A percentile compares a stretch with the other conserved stretches of the same genome.
phyloP scores from a whole-genome alignment of 345 rosid genomes.

The Xanthoceras sorbifolium region DNA sequence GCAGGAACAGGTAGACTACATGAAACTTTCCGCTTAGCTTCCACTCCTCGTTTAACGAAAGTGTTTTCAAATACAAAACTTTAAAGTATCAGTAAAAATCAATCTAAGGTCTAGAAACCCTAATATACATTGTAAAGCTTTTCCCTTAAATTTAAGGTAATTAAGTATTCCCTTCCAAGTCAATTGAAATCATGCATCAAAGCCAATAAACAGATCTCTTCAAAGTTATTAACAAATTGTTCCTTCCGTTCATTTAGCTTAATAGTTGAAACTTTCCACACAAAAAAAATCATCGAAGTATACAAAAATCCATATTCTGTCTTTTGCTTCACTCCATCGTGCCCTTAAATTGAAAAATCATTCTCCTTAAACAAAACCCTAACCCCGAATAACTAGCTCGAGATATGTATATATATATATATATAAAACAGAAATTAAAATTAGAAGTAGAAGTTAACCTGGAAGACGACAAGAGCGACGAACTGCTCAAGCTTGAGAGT shows the following conservation, averaged over 20 bases:
- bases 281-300: background rate
- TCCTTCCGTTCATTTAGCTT: background rate
- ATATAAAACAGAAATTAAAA: background rate
- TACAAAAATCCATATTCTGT: too few relatives aligned
- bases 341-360: constrained; percentile 28
- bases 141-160: background rate
- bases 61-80: too few relatives aligned
- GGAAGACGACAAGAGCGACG: constrained; percentile 78
- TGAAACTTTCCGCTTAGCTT: too few relatives aligned
- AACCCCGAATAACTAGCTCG: background rate
- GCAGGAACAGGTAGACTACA: too few relatives aligned
- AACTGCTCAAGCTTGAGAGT: constrained; percentile 96
- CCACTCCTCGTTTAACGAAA: too few relatives aligned
- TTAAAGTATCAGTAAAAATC: background rate
- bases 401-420: constrained; percentile 11
- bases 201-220: too few relatives aligned
- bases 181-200: too few relatives aligned
- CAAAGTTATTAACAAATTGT: too few relatives aligned
- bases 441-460: constrained; percentile 43
- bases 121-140: too few relatives aligned
- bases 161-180: too few relatives aligned
- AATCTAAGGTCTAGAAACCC: background rate
- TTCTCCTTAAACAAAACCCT: constrained; percentile 7
- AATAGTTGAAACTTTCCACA: too few relatives aligned
- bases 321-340: too few relatives aligned